Base-by-base conservation (phyloP, 1,284 basidiomycete species). In the Ustilago tritici region DNA sequence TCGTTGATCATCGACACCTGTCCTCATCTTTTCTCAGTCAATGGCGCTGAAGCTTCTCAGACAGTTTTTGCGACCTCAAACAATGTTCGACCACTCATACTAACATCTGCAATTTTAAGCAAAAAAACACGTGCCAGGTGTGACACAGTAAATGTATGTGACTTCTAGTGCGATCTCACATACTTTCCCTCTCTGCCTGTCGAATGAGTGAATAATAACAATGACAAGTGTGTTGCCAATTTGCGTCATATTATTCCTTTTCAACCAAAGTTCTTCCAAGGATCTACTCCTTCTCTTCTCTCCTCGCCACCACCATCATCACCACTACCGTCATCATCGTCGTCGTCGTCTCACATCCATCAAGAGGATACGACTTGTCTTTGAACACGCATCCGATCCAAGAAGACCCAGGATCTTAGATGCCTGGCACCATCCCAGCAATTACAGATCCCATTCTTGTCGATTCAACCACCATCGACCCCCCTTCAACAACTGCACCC, bases 361-460 rank as follows among this genome's bases (percentile, higher is more conserved):
- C 14, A 10, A 31, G 32, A 9, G 36, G 9, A 17, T n/a, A 28
- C 23, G 23, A 28, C 2, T 28, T 28, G 23, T 28, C 2, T 28
- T 28, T 28, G 23, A 28, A 28, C 23, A 46, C 28, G n/a, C 38
- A 54, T 11, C 47, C 36, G 17, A 17, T 38, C 4, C 41, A 15
- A 28, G 28, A 50, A 31, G 19, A 50, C 9, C 41, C 11, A 28
- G 28, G 38, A 35, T 3, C 17, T n/a, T 65, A 55, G 38, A 78
- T 78, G 76, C 76, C 78, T 57, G 70, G 69, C 38, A 76, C 78
- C 49, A 79, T 73, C 53, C 64, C 77, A 23, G 65, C 77, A 35
- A 79, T 70, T 60, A 79, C 77, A 6, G 77, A 76, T 60, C 76
- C 76, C 11, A 57, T 61, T 36, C 61, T 78, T n/a, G 72, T 78